phyloP scores from a whole-genome alignment of 805 yeast species.

The Starmerella cellae region DNA sequence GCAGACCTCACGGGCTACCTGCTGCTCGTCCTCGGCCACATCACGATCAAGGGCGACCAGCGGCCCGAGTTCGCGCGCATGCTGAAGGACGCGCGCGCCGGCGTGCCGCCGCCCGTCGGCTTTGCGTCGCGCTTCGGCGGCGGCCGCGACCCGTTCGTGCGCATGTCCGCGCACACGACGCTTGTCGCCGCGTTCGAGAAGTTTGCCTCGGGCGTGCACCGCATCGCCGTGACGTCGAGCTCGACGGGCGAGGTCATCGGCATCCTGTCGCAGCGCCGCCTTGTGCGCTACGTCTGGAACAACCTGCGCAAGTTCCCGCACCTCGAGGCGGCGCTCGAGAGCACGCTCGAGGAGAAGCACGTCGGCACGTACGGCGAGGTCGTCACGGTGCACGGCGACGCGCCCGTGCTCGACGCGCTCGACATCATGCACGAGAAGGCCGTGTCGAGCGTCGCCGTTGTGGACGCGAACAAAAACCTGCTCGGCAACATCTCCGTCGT shows the following conservation, averaged over 20 bases:
- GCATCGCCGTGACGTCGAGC: constrained; percentile 58
- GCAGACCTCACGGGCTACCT: constrained; percentile 80
- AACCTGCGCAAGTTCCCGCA: constrained; percentile 76
- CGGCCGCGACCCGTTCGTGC: constrained; percentile 68
- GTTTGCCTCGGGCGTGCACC: constrained; percentile 89
- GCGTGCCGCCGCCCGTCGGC: constrained; percentile 82
- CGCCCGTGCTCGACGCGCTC: constrained; percentile 73
- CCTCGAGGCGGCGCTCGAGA: constrained; percentile 55
- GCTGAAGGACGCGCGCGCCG: constrained; percentile 57
- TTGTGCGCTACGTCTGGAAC: constrained; percentile 78
- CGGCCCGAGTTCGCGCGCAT: constrained; percentile 27
- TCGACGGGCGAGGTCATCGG: constrained; percentile 53
- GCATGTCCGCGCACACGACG: constrained; percentile 48
- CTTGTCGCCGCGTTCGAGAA: constrained; percentile 68
- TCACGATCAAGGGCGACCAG: constrained; percentile 30
- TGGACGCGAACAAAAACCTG: constrained; percentile 60
- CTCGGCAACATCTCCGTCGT: constrained; percentile 90
- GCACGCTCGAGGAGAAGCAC: constrained; percentile 52
- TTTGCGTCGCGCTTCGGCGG: constrained; percentile 75
- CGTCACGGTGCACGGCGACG: constrained; percentile 75
- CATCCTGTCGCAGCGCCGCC: constrained; percentile 78
- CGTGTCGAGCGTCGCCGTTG: constrained; percentile 84
- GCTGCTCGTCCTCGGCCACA: constrained; percentile 67
- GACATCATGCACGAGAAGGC: constrained; percentile 70
- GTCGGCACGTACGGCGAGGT: constrained; percentile 61